These are phyloP conservation scores for Choiromyces venosus DNA, from an alignment of 495 filamentous ascomycete species.

Conservation along the genomic window DNA sequence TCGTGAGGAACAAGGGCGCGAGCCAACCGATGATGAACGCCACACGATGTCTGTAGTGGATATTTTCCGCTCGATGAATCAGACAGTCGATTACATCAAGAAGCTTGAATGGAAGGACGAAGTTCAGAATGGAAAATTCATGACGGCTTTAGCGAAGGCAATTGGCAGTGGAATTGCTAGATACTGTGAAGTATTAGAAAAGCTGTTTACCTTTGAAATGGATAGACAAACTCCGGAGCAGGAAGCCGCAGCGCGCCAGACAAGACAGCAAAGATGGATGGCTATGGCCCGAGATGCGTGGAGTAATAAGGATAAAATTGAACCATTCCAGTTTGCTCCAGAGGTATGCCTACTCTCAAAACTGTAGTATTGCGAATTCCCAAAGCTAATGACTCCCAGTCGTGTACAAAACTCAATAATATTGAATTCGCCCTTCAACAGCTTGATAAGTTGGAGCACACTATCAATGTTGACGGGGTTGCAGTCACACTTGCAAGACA, in stretches of 20 bases:
- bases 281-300: constrained; percentile 93
- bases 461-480: constrained; percentile 89
- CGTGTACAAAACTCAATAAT: constrained; percentile 96
- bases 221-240: constrained; percentile 83
- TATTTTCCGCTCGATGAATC: constrained; percentile 87
- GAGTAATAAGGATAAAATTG: constrained; percentile 86
- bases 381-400: constrained; percentile 52
- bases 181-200: constrained; percentile 89
- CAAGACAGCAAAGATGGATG: constrained; percentile 84
- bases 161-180: constrained; percentile 75
- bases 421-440: constrained; percentile 87
- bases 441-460: constrained; percentile 79
- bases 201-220: constrained; percentile 86
- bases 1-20: constrained; percentile 35
- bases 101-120: constrained; percentile 88
- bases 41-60: constrained; percentile 93
- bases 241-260: constrained; percentile 66
- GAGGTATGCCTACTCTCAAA: constrained; percentile 57
- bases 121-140: constrained; percentile 88
- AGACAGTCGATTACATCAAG: constrained; percentile 78
- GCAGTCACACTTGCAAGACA: constrained; percentile 70
- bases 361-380: neutral
- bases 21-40: constrained; percentile 69
- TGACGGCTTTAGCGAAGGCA: constrained; percentile 87
- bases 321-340: constrained; percentile 95